phyloP scores from a whole-genome alignment of 345 rosid species.

The Eucalyptus guilfoylei region DNA sequence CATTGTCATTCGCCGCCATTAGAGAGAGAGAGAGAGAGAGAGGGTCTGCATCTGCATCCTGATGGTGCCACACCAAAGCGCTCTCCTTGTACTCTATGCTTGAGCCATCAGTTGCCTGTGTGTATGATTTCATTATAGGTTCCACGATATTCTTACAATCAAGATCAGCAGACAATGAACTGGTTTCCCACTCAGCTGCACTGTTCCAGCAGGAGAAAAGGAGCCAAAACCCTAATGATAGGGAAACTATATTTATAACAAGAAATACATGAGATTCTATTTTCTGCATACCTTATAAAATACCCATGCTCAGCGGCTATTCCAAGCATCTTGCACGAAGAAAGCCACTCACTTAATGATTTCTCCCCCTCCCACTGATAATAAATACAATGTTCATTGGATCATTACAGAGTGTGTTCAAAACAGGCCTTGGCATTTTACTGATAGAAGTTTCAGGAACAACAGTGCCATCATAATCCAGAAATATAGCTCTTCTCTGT shows the following conservation, averaged over 20 bases:
- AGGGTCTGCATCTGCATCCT: conserved; percentile 93
- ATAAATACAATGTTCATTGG: conserved; percentile 64
- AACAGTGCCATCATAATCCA: conserved; percentile 74
- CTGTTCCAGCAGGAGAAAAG: conserved; percentile 26
- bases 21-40: not conserved
- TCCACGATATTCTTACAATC: conserved; percentile 74
- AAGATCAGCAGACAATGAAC: conserved; percentile 39
- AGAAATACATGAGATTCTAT: not conserved
- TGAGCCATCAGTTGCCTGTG: conserved; percentile 86
- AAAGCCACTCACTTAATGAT: conserved; percentile 53
- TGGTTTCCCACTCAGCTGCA: conserved; percentile 52
- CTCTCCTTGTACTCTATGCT: conserved; percentile 70
- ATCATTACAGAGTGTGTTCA: conserved; percentile 43
- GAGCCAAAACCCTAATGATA: not conserved
- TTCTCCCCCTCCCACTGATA: conserved; percentile 66
- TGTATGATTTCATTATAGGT: conserved; percentile 74
- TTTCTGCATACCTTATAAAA: conserved; percentile 32
- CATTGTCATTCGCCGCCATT: no score
- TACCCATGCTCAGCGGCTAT: conserved; percentile 88
- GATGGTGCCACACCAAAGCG: conserved; percentile 90
- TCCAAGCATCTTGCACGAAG: conserved; percentile 61
- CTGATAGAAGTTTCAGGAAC: conserved; percentile 48
- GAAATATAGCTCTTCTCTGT: conserved; percentile 66
- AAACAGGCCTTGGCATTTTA: conserved; percentile 44
- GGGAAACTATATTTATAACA: not conserved